Conservation (phyloP, 176 grass and related monocot species). For the Carex littledalei region DNA sequence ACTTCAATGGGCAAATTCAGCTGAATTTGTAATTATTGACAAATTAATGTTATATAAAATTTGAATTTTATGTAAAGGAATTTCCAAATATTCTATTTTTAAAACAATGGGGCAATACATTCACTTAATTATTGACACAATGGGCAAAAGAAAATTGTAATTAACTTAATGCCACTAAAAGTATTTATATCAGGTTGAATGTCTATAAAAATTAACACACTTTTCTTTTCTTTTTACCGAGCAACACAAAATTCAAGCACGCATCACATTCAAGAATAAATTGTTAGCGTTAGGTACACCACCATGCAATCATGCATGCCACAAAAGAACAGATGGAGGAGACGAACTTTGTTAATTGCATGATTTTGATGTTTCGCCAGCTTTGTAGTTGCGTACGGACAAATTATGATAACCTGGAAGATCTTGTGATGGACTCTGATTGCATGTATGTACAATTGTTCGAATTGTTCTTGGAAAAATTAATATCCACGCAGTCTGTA, state of each 20-base stretch:
- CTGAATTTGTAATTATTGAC: no score
- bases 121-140: no score
- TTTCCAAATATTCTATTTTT: no score
- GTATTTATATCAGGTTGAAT: no score
- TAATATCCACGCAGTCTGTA: neutral
- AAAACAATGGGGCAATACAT: no score
- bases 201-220: no score
- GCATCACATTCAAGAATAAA: neutral
- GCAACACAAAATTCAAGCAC: neutral
- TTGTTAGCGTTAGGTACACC: neutral
- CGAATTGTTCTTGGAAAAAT: neutral
- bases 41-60: no score
- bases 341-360: neutral
- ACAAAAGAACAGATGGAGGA: neutral
- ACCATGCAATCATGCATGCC: neutral
- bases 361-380: neutral
- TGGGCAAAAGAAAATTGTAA: no score
- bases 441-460: neutral
- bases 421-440: neutral
- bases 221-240: neutral
- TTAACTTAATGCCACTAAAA: no score
- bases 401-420: neutral
- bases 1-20: no score
- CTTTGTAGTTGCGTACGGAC: neutral
- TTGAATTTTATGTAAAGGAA: no score